Conservation (phyloP, 768 basidiomycete species). For the Tephrocybe sp. region DNA sequence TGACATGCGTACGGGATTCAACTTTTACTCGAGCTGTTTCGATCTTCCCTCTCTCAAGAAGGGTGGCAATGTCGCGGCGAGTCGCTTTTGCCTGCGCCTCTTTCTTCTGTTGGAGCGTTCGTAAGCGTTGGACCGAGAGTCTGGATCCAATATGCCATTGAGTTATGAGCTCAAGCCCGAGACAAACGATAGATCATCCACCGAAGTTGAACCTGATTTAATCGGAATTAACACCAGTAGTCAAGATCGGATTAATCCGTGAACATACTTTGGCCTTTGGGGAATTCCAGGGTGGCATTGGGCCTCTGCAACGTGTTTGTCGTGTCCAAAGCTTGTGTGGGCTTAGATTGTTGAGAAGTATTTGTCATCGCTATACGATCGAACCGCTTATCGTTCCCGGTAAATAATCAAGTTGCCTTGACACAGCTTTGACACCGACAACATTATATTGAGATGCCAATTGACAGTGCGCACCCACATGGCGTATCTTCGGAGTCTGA, state of each 20-base stretch:
- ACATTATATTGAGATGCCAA: too few species aligned
- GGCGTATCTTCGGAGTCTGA: too few species aligned
- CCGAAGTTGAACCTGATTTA: slow-evolving; percentile 22
- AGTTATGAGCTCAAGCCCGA: not conserved
- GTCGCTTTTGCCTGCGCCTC: slow-evolving; percentile 72
- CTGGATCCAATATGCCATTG: slow-evolving; percentile 33
- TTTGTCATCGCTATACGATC: slow-evolving; percentile 1
- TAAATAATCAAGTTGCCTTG: not conserved
- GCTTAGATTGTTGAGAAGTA: not conserved
- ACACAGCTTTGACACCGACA: too few species aligned
- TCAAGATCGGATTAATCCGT: not conserved
- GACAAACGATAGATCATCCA: slow-evolving; percentile 12
- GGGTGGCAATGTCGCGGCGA: slow-evolving; percentile 77
- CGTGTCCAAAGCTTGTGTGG: not conserved
- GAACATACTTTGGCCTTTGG: slow-evolving; percentile 20
- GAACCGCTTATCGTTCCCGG: not conserved
- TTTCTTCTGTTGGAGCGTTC: slow-evolving; percentile 91
- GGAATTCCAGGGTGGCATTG: slow-evolving; percentile 22
- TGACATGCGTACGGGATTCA: slow-evolving; percentile 66
- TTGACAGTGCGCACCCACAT: too few species aligned
- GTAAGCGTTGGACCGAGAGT: slow-evolving; percentile 80
- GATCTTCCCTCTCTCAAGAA: slow-evolving; percentile 76
- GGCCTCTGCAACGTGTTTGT: not conserved
- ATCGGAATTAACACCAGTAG: not conserved
- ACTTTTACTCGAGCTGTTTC: slow-evolving; percentile 87